A percentile compares a stretch with the other conserved stretches of the same genome.
phyloP scores from a whole-genome alignment of 176 grass and related monocot genomes.

The Puya raimondii region DNA sequence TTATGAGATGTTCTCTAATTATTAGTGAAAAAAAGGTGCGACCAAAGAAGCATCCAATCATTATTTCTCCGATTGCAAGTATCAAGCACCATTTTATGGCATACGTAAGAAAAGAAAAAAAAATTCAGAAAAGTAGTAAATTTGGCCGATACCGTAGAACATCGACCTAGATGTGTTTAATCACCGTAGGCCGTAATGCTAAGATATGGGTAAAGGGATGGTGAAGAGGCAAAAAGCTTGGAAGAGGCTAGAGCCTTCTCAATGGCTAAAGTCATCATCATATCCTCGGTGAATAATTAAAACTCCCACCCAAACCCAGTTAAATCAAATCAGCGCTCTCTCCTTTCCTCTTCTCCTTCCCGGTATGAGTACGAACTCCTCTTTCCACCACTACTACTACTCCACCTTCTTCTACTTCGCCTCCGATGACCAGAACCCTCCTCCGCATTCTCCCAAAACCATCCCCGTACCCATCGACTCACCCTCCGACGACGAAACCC shows the following conservation, averaged over 20 bases:
- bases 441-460: constrained; percentile 6
- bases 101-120: no score
- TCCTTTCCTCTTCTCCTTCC: background rate
- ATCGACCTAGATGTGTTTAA: no score
- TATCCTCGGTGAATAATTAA: background rate
- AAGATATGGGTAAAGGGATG: background rate
- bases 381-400: constrained; percentile 37
- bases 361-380: background rate
- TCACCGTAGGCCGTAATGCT: background rate
- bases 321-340: background rate
- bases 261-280: background rate
- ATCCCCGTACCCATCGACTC: constrained; percentile 45
- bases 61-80: no score
- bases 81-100: no score
- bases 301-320: background rate
- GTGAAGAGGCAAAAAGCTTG: no score
- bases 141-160: no score
- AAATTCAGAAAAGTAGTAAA: no score
- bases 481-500: constrained; percentile 3
- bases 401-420: constrained; percentile 36
- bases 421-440: constrained; percentile 9
- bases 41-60: no score
- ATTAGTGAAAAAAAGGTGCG: no score
- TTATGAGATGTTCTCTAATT: no score
- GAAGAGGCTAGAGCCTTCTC: background rate